Evolutionary conservation across 352 stramenopile species (phyloP), one percentile per base, ranked within the genome.

Genomic region (Blastocystis sp.): DNA sequence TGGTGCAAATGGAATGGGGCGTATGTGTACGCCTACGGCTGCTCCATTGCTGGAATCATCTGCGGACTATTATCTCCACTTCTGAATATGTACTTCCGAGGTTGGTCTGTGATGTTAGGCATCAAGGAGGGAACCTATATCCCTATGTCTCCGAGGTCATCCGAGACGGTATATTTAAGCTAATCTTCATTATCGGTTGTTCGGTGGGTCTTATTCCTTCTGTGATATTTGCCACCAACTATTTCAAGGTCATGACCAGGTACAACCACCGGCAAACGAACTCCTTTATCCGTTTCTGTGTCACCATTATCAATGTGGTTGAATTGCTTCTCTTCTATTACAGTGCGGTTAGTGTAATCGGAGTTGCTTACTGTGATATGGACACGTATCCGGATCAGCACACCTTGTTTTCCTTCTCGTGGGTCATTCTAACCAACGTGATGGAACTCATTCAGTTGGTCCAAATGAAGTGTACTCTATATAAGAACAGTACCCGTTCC

Each of bases 111-210:
- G 9, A 73, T 24, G 3, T 29, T 53, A 73, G 63, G 38, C 42
- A 18, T 54, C 63, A 73, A 32, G 63, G 63, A 49, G 63, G 63
- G 48, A 73, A 73, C 36, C 14, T 49, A 21, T 73, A 49, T 51
- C 63, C 63, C 38, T 73, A 73, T 44, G 7, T 73, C 16, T 73
- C 63, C 7, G 63, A 73, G n/a, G 63, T 73, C 18, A 73, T 73
- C 21, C 63, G 63, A 51, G 27, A 32, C 38, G 42, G 42, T n/a
- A 49, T 49, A 8, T 11, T 53, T 14, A 73, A 73, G 63, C 7
- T 51, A 2, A 21, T 73, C 14, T 73, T 73, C 24, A 6, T 51
- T 16, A 8, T 53, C 4, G 63, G 63, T n/a, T 51, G 63, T 73
- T 53, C 34, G 11, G 27, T 73, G 4, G 63, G 63, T 9, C 48